Percentiles rank a stretch among this genome's conserved stretches.
These are phyloP conservation scores for Digitaria exilis DNA, from an alignment of 202 grass and related monocot species.

Conservation along the genomic window DNA sequence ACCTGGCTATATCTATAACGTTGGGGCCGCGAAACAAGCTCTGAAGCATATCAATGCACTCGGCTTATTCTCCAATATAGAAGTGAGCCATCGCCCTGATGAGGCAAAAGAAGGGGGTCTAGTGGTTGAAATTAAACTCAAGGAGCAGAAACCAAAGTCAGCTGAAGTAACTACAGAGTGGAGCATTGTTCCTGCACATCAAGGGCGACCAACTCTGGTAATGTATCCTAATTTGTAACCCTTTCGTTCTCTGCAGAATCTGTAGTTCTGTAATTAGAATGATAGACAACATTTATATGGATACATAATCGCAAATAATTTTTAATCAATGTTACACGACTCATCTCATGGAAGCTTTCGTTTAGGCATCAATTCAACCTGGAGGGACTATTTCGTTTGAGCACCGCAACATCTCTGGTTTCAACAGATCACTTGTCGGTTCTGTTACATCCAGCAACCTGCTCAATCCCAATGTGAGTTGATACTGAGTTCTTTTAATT, in stretches of 20 bases:
- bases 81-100: conserved; percentile 80
- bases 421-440: conserved; percentile 85
- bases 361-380: conserved; percentile 92
- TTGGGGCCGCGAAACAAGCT: conserved; percentile 86
- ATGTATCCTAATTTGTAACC: background rate
- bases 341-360: conserved; percentile 29
- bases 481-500: background rate
- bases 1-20: conserved; percentile 79
- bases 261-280: conserved; percentile 13
- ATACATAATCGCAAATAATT: conserved; percentile 8
- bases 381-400: conserved; percentile 96
- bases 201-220: conserved; percentile 89
- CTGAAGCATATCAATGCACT: conserved; percentile 85
- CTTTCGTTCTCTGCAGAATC: background rate
- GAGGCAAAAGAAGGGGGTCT: conserved; percentile 83
- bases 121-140: conserved; percentile 94
- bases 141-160: conserved; percentile 84
- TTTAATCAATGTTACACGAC: background rate
- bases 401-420: conserved; percentile 85
- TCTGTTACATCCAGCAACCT: conserved; percentile 93
- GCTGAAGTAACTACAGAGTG: conserved; percentile 97
- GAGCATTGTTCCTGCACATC: conserved; percentile 86
- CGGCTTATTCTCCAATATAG: conserved; percentile 85
- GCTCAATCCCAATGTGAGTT: conserved; percentile 81
- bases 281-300: background rate